Evolutionary conservation across 768 basidiomycete genomes (phyloP).

Genomic region (Psilocybe azurescens): DNA sequence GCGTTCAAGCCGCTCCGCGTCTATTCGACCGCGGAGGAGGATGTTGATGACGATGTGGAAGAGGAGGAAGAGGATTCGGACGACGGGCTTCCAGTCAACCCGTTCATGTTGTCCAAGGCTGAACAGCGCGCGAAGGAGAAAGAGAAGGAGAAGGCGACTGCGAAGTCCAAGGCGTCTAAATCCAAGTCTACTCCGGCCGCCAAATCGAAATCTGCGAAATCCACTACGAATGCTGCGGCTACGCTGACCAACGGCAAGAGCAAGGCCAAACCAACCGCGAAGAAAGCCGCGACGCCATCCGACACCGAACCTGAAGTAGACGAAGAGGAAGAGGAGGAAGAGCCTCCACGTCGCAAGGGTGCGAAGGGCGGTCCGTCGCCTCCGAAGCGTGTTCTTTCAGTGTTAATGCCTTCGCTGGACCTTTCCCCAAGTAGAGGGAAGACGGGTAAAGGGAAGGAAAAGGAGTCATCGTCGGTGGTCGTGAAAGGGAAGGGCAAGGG

Average conservation of each 20-base stretch:
- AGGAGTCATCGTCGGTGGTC: constrained; percentile 2
- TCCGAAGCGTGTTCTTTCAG: constrained; percentile 18
- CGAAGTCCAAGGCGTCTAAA: background rate
- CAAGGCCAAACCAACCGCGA: constrained; percentile 4
- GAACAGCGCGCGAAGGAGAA: constrained; percentile 10
- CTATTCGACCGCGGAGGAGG: constrained; percentile 10
- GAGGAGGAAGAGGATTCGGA: constrained; percentile 20
- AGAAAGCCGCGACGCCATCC: constrained; percentile 7
- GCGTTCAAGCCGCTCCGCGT: constrained; percentile 18
- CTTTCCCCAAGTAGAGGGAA: constrained; percentile 13
- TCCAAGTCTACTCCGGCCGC: background rate
- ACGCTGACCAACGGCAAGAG: constrained; percentile 7
- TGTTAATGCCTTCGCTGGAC: constrained; percentile 18
- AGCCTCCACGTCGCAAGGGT: constrained; percentile 1
- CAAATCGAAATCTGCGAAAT: constrained; percentile 1
- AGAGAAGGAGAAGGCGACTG: constrained; percentile 10
- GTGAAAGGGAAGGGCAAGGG: constrained; percentile 5
- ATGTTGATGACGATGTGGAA: constrained; percentile 14
- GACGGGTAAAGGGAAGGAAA: constrained; percentile 2
- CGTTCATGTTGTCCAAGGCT: constrained; percentile 8
- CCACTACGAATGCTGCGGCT: no score
- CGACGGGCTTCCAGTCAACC: constrained; percentile 12
- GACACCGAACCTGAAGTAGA: constrained; percentile 19
- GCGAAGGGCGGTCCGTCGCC: background rate
- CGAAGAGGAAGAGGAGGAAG: constrained; percentile 14